phyloP scores from a whole-genome alignment of 2,329 filamentous ascomycete species.

The Penicillium sp. region DNA sequence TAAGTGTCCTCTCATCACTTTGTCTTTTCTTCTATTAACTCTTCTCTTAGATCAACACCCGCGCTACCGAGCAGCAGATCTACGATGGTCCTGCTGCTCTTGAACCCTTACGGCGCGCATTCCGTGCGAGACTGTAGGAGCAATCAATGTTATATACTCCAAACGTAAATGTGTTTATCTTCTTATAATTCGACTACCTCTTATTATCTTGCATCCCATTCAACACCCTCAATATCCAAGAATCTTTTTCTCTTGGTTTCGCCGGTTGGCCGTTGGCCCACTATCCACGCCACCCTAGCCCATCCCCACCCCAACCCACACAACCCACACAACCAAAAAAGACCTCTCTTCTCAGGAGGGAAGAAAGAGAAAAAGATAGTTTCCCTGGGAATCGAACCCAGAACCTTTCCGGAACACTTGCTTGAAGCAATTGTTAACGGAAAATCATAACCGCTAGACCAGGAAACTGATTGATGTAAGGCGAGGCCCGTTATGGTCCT shows the following conservation, averaged over 20 bases:
- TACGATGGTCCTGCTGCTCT: constrained; percentile 74
- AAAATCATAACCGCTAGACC: constrained; percentile 15
- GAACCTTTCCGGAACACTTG: constrained; percentile 12
- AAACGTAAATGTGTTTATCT: background rate
- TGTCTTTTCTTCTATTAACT: constrained; percentile 11
- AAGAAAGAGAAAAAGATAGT: background rate
- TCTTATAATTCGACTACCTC: background rate
- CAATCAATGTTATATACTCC: background rate
- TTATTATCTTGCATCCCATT: background rate
- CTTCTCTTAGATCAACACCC: constrained; percentile 66
- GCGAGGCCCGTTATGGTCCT: accelerated
- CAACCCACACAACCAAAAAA: background rate
- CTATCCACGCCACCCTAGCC: background rate
- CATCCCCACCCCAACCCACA: background rate
- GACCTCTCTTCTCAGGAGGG: too few relatives aligned
- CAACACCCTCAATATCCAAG: background rate
- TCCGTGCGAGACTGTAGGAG: constrained; percentile 50
- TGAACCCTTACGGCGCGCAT: constrained; percentile 49
- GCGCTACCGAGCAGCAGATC: constrained; percentile 77
- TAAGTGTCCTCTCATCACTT: constrained; percentile 3
- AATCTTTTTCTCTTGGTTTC: background rate
- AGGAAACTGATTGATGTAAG: constrained; percentile 5
- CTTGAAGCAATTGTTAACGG: constrained; percentile 9
- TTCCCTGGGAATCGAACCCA: constrained; percentile 14
- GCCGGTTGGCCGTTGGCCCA: background rate